Evolutionary conservation across 441 rosid genomes (phyloP), one percentile per base, ranked within the genome.

Genomic region (Pelargonium cotyledonis): DNA sequence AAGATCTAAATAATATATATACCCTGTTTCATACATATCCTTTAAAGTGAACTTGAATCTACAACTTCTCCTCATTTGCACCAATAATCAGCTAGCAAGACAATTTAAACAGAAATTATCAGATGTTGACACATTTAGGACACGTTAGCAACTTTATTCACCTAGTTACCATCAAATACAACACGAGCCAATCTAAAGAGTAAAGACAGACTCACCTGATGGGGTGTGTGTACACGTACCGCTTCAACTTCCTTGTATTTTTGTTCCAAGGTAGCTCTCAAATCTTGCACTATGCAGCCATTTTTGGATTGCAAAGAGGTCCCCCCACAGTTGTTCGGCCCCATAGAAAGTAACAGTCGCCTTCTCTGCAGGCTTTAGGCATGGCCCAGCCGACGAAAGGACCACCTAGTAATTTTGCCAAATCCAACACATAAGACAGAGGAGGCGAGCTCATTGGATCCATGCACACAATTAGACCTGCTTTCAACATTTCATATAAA

Each of bases 131-230:
- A 46, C n/a, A 46, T 11, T 46, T 46, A 46, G 51, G 51, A 46
- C 14, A 46, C n/a, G 15, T 46, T 46, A 12, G 7, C 18, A n/a
- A 49, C 57, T 49, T n/a, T n/a, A 3, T 81, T 86, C 86, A 79
- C 76, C 70, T 85, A 91, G 5, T 49, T 49, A 49, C 19, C 57
- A n/a, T 49, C 51, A 46, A 46, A 46, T 78, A 85, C 84, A 1
- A 85, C 79, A 78, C 84, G 86, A 19, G 88, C 86, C 98, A 90
- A 71, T 10, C 67, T 49, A 8, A 43, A 14, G 21, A 63, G 73
- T 14, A 12, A 65, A 58, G 21, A 49, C 57, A 49, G 12, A 46
- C n/a, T 49, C 16, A 49, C 18, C 57, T 49, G 18, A 49, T n/a
- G 16, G 6, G 8, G 6, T 3, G 14, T 46, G 51, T 12, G 51